A percentile compares a stretch with the other conserved stretches of the same genome.
phyloP scores from a whole-genome alignment of 2,329 filamentous ascomycete genomes.

The Akanthomyces dipterigenus region DNA sequence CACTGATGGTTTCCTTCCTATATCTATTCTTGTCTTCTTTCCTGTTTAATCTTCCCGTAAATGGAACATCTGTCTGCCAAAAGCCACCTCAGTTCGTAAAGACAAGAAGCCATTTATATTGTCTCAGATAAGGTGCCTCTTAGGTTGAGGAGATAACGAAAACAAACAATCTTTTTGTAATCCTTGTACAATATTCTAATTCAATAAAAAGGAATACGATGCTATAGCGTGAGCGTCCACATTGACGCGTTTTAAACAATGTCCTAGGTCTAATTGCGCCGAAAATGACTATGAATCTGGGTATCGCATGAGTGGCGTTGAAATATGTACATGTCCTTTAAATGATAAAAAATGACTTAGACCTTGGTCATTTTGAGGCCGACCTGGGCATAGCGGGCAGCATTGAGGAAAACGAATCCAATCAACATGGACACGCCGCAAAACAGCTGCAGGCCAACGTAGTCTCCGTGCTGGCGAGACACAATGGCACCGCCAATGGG shows the following conservation, averaged over 20 bases:
- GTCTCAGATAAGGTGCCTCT: no score
- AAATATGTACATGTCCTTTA: not conserved
- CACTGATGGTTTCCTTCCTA: no score
- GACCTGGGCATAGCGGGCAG: constrained; percentile 28
- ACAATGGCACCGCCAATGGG: constrained; percentile 62
- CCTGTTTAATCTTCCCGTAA: no score
- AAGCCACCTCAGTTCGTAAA: no score
- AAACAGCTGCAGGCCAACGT: constrained; percentile 58
- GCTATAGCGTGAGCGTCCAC: not conserved
- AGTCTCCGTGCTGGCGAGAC: constrained; percentile 42
- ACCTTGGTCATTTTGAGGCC: constrained; percentile 20
- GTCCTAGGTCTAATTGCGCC: not conserved
- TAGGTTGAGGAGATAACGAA: no score
- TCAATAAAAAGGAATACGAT: not conserved
- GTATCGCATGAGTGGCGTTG: not conserved
- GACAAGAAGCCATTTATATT: no score
- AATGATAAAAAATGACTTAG: not conserved
- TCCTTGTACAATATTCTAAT: not conserved
- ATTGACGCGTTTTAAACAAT: not conserved
- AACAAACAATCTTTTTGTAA: no score
- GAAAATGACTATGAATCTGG: not conserved
- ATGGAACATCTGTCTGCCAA: no score
- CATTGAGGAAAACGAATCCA: constrained; percentile 22
- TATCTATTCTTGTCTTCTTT: no score
- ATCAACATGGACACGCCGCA: constrained; percentile 45